Evolutionary conservation across 1,284 basidiomycete genomes (phyloP).

Genomic region (Cerrena zonata): DNA sequence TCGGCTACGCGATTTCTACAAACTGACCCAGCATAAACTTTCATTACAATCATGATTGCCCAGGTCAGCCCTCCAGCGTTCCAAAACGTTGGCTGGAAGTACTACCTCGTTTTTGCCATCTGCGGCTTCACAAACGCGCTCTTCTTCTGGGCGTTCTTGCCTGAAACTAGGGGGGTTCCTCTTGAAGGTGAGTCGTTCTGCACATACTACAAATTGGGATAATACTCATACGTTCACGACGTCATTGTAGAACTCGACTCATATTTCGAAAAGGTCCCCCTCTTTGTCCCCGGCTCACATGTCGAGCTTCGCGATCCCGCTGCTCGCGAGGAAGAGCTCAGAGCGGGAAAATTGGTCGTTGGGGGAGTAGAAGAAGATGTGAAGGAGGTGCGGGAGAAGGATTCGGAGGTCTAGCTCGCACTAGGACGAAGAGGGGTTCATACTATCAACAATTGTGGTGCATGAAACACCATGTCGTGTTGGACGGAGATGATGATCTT

Average conservation of each 20-base stretch:
- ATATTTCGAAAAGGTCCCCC: slow-evolving; percentile 43
- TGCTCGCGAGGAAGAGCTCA: slow-evolving; percentile 45
- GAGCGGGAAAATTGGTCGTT: slow-evolving; percentile 23
- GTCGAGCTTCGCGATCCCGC: slow-evolving; percentile 31
- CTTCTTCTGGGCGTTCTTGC: slow-evolving; percentile 41
- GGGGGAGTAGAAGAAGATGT: neutral
- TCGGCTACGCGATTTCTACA: slow-evolving; percentile 22
- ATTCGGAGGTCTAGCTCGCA: no score
- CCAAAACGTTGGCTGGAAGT: slow-evolving; percentile 42
- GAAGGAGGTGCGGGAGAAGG: neutral
- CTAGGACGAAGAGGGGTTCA: no score
- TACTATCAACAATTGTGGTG: no score
- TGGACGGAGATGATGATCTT: no score
- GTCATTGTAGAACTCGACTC: slow-evolving; percentile 47
- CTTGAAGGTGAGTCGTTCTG: slow-evolving; percentile 33
- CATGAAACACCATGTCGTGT: no score
- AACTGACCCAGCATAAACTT: no score
- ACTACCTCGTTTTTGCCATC: slow-evolving; percentile 55
- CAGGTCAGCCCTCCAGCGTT: slow-evolving; percentile 49
- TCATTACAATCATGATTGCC: slow-evolving; percentile 31
- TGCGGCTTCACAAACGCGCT: slow-evolving; percentile 58
- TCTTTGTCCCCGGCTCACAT: slow-evolving; percentile 44
- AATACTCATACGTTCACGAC: neutral
- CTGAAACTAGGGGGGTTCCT: slow-evolving; percentile 43
- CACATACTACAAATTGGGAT: neutral